Conservation (phyloP, 1,139 yeast genomes). For the Geotrichum citri-aurantii region DNA sequence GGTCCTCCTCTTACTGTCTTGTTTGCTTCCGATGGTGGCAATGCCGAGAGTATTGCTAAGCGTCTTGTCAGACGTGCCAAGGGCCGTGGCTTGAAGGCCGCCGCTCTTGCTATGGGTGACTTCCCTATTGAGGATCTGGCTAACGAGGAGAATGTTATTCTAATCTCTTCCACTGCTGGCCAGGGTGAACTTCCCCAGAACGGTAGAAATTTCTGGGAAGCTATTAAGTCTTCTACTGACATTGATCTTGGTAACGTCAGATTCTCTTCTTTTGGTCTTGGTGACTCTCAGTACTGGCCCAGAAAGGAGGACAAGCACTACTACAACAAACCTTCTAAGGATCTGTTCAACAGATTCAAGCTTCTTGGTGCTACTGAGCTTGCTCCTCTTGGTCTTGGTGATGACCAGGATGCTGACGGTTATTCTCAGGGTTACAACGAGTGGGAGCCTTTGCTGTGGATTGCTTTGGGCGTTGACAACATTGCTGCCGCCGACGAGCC, state of each 20-base stretch:
- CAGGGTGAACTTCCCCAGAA: constrained; percentile 98
- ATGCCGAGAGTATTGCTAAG: constrained; percentile 78
- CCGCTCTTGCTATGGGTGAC: constrained; percentile 80
- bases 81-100: constrained; percentile 78
- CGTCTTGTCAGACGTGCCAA: constrained; percentile 77
- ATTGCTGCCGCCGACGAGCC: constrained; percentile 89
- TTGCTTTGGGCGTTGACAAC: constrained; percentile 78
- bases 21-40: constrained; percentile 94
- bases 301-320: constrained; percentile 91
- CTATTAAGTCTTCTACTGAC: constrained; percentile 61
- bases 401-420: constrained; percentile 97
- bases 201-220: constrained; percentile 89
- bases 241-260: constrained; percentile 66
- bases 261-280: constrained; percentile 80
- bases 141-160: constrained; percentile 73
- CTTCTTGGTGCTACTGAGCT: constrained; percentile 70
- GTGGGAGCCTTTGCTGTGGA: constrained; percentile 87
- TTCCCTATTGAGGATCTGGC: constrained; percentile 73
- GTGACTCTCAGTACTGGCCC: constrained; percentile 96
- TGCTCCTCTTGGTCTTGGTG: constrained; percentile 80
- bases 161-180: constrained; percentile 87
- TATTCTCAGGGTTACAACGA: constrained; percentile 79
- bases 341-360: constrained; percentile 56
- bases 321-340: constrained; percentile 88
- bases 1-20: constrained; percentile 92